phyloP scores from a whole-genome alignment of 164 flowering plant species.

The Magnolia kwangsiensis region DNA sequence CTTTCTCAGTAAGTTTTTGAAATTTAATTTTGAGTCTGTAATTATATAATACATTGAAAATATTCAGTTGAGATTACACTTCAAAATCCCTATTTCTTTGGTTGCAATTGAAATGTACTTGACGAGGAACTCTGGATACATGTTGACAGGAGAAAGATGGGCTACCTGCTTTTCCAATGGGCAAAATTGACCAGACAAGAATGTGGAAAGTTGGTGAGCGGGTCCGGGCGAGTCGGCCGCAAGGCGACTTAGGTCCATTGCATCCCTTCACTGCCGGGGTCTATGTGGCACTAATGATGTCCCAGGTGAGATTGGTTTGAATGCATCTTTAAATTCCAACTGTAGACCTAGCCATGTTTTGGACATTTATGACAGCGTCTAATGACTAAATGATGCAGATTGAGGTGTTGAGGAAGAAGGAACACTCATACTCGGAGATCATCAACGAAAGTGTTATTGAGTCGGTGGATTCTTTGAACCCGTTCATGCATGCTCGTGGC shows the following conservation, averaged over 20 bases:
- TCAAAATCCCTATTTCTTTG: background rate
- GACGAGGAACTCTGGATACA: background rate
- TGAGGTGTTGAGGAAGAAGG: constrained; percentile 95
- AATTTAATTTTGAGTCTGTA: background rate
- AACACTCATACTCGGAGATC: constrained; percentile 96
- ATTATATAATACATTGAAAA: background rate
- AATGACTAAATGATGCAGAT: constrained; percentile 41
- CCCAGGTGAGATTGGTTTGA: constrained; percentile 54
- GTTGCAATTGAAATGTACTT: background rate
- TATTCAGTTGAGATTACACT: background rate
- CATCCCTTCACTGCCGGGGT: constrained; percentile 95
- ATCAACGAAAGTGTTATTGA: constrained; percentile 96
- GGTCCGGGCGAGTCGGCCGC: constrained; percentile 66
- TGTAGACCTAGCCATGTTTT: background rate
- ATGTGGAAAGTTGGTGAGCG: constrained; percentile 99
- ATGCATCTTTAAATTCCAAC: background rate
- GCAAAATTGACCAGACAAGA: constrained; percentile 90
- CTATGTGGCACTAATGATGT: constrained; percentile 94
- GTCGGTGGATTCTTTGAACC: constrained; percentile 91
- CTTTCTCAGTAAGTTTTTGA: background rate
- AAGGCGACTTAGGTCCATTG: constrained; percentile 84
- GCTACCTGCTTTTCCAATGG: constrained; percentile 98
- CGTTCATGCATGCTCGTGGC: constrained; percentile 99
- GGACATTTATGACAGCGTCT: background rate
- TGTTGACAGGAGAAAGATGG: constrained; percentile 85